phyloP scores from a whole-genome alignment of 176 grass and related monocot genomes.

The Oryza glaberrima region DNA sequence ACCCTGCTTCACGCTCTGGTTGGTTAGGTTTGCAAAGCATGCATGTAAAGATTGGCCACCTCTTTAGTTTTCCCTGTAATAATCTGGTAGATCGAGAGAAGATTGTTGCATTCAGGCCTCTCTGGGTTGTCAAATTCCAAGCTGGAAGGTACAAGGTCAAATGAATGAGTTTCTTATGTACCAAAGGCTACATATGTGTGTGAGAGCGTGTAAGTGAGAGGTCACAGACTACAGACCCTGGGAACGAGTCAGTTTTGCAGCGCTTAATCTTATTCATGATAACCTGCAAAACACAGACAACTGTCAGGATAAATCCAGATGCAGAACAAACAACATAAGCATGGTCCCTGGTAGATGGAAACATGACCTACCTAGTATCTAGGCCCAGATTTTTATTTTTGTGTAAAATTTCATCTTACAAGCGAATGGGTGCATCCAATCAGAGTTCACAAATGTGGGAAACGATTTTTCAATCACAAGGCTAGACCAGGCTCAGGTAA shows the following conservation, averaged over 20 bases:
- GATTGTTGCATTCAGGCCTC: conserved; percentile 96
- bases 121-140: conserved; percentile 91
- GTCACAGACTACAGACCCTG: conserved; percentile 60
- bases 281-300: conserved; percentile 56
- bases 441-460: background rate
- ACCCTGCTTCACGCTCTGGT: conserved; percentile 16
- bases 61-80: conserved; percentile 90
- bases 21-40: background rate
- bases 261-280: conserved; percentile 95
- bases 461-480: background rate
- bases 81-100: conserved; percentile 92
- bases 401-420: background rate
- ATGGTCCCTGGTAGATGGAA: background rate
- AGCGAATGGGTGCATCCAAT: background rate
- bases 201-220: background rate
- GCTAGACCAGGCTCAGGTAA: background rate
- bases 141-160: conserved; percentile 50
- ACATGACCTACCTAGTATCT: background rate
- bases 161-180: background rate
- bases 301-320: conserved; percentile 38
- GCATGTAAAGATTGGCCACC: conserved; percentile 47
- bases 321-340: conserved; percentile 3
- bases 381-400: background rate
- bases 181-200: background rate
- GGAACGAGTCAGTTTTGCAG: conserved; percentile 90